Evolutionary conservation across 139 green algal species (phyloP), one percentile per base, ranked within the genome.

Genomic region (Haematococcus sp.): DNA sequence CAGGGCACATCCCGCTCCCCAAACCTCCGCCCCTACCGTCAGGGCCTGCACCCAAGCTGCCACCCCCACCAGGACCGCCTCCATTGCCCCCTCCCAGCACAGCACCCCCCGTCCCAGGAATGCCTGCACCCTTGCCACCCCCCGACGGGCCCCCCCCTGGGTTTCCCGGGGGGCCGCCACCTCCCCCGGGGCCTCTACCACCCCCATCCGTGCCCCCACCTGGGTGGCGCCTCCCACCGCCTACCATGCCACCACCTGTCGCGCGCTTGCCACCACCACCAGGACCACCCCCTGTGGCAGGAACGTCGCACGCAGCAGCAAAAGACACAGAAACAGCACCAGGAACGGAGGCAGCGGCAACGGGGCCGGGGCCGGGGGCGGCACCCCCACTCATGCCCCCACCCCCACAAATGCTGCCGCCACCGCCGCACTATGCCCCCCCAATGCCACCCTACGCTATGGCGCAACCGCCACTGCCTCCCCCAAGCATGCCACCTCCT

Each of bases 21-120:
- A 83, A 86, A 32, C 80, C 83, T 5, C 88, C 88, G 15, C 90
- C 88, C 16, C 81, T 93, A 31, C 90, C 90, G 11, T 43, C 80
- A 5, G 88, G 88, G 0, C 79, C 85, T 20, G 74, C 81, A 17
- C 88, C 86, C 1, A 76, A 71, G 15, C 77, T 84, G 25, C 74
- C 81, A 19, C 74, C 79, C 9, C 78, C 81, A 11, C 84, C 81
- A 9, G 55, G 31, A 23, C 73, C 78, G 16, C 82, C 82, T 1
- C 84, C 82, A 17, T 76, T 82, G 11, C 86, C 83, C 4, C 5
- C 15, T 46, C 49, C 11, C 5, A 7, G 43, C 56, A 46, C 59
- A 23, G 23, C 54, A 9, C 22, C 54, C 11, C 43, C 30, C 19
- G 17, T 27, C 27, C 67, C 40, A 40, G 22, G 16, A 54, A 17